Evolutionary conservation across 257 asterid genomes (phyloP).

Genomic region (Penstemon newberryi): DNA sequence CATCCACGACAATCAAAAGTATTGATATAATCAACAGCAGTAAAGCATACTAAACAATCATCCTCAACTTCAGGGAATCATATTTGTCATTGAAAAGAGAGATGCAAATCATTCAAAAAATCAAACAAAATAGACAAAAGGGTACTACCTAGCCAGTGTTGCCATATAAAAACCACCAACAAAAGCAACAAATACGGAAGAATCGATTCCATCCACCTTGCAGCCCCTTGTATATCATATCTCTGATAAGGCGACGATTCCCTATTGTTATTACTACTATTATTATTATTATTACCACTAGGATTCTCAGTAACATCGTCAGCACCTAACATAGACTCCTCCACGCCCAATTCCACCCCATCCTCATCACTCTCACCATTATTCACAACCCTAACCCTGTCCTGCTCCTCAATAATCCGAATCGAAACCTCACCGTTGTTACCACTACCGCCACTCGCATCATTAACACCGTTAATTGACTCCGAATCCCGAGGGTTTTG

Average conservation of each 20-base stretch:
- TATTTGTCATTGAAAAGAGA: background rate
- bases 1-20: too few species aligned
- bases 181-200: conserved; percentile 72
- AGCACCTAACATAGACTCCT: conserved; percentile 29
- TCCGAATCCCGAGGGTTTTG: conserved; percentile 26
- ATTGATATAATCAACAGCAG: too few species aligned
- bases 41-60: background rate
- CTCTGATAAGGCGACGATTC: conserved; percentile 55
- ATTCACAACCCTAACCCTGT: conserved; percentile 33
- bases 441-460: conserved; percentile 27
- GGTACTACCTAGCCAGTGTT: conserved; percentile 67
- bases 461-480: conserved; percentile 19
- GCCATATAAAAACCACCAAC: conserved; percentile 70
- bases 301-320: conserved; percentile 26
- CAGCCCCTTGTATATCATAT: conserved; percentile 71
- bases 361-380: conserved; percentile 34
- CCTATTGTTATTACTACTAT: conserved; percentile 24
- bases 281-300: conserved; percentile 9
- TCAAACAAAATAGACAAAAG: background rate
- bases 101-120: conserved; percentile 8
- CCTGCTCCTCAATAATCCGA: conserved; percentile 57
- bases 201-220: conserved; percentile 78
- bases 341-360: conserved; percentile 30
- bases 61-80: conserved; percentile 10
- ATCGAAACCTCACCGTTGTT: conserved; percentile 64